These are phyloP conservation scores for Pseudotsuga menziesii DNA, from an alignment of 75 land plant species.

Conservation along the genomic window DNA sequence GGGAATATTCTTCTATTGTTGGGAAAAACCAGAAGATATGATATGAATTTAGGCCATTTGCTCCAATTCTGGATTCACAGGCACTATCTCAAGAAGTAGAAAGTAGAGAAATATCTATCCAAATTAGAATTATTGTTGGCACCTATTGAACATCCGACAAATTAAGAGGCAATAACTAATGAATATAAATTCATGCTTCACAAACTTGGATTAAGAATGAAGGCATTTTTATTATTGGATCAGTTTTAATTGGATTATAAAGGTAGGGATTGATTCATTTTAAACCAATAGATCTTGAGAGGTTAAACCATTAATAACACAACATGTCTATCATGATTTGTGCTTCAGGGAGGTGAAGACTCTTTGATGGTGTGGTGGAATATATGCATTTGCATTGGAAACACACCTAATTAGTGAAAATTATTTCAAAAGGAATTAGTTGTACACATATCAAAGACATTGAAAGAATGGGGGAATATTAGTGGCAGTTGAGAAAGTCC, in stretches of 20 bases:
- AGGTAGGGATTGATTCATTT: background rate
- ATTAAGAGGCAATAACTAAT: constrained; percentile 76
- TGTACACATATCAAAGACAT: constrained; percentile 53
- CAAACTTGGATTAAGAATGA: constrained; percentile 75
- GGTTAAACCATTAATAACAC: background rate
- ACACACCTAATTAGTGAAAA: constrained; percentile 77
- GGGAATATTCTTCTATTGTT: too few relatives aligned
- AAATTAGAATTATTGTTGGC: constrained; percentile 61
- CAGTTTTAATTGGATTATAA: constrained; percentile 16
- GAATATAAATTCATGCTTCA: constrained; percentile 75
- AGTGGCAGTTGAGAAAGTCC: too few relatives aligned
- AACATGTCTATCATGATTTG: constrained; percentile 12
- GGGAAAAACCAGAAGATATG: too few relatives aligned
- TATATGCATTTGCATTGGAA: constrained; percentile 96
- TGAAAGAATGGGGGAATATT: too few relatives aligned
- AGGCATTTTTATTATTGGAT: constrained; percentile 73
- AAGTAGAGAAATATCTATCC: constrained; percentile 62
- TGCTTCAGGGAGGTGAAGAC: constrained; percentile 67
- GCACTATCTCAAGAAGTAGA: constrained; percentile 60
- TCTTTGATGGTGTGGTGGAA: constrained; percentile 86
- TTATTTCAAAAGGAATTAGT: too few relatives aligned
- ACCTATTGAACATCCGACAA: constrained; percentile 53
- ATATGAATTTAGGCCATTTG: background rate
- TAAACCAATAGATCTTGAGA: background rate
- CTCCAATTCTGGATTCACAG: constrained; percentile 17